Evolutionary conservation across 1,139 yeast species (phyloP), one percentile per base, ranked within the genome.

Genomic region (Diutina neorugosa): DNA sequence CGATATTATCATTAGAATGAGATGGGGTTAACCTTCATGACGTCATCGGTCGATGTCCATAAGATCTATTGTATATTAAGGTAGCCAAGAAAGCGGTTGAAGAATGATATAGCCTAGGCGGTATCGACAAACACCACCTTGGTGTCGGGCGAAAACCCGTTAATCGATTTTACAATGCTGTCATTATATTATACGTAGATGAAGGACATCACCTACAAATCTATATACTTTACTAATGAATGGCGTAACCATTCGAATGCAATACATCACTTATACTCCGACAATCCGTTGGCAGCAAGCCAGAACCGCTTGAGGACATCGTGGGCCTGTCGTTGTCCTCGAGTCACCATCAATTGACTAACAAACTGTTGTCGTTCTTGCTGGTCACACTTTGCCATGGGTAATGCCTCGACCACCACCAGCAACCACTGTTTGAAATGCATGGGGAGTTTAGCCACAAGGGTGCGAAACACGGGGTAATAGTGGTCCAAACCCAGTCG

Each of bases 131-230:
- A 86, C 53, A 78, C 68, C 52, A 83, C 82, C 48, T 77, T 75
- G 43, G 87, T 84, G 21, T 68, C 65, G 55, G 78, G 79, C 60
- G 79, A 78, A 65, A 91, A 91, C 27, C 98, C 98, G 65, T 91
- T 86, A 73, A 91, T 91, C 51, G 82, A n/a, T n/a, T n/a, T n/a
- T n/a, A n/a, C n/a, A n/a, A n/a, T n/a, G n/a, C n/a, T n/a, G n/a
- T n/a, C n/a, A n/a, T n/a, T n/a, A n/a, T n/a, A n/a, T n/a, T n/a
- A n/a, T n/a, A n/a, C n/a, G n/a, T n/a, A n/a, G n/a, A n/a, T n/a
- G n/a, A n/a, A n/a, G n/a, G n/a, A n/a, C n/a, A n/a, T n/a, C n/a
- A n/a, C n/a, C n/a, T n/a, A n/a, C n/a, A n/a, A n/a, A n/a, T n/a
- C n/a, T n/a, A n/a, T n/a, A n/a, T n/a, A n/a, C n/a, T n/a, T n/a